Base-by-base conservation (phyloP, 768 basidiomycete species). In the Pleurotus citrinopileatus region DNA sequence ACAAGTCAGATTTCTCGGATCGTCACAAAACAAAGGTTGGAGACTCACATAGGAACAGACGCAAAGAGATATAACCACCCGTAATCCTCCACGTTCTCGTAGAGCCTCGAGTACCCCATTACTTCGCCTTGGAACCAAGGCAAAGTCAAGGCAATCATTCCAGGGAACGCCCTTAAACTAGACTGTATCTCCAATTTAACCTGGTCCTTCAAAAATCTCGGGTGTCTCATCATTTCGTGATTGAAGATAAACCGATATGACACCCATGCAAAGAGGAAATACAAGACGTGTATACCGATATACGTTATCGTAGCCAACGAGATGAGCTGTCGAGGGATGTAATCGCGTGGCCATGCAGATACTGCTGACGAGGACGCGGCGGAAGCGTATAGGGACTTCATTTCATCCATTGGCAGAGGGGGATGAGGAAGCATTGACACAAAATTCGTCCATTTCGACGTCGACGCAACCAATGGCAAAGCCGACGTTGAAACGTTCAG, bases 101-200 rank as follows among this genome's bases (percentile, higher is more conserved):
- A 99, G 38, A 98, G 61, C 65, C 69, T 79, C 2, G 88, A 86
- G 60, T 89, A 81, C 0, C 97, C 97, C 70, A 88, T 79, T 13
- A 95, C 91, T 67, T 99, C 97, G 8, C 78, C 90, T 63, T 91
- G 73, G 76, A 99, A 98, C 89, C 91, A 97, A 0, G 97, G 97
- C 10, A 98, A 74, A 0, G 94, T 98, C 47, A 98, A 69, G 22
- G 89, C 58, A 22, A 77, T 88, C 80, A 99, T 95, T 2, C 66
- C 70, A 0, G 94, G 95, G 65, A 96, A 95, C 0, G 91, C 85
- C 40, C 77, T 74, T 46, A 97, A 54, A 56, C 87, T 90, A 55
- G 67, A 70, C 57, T 77, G 70, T 56, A 99, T 98, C 73, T 99
- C 97, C 17, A 77, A 67, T 59, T 72, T 79, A 59, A 91, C 82